Evolutionary conservation across 1,139 yeast genomes (phyloP), one percentile per base, ranked within the genome.

Genomic region (Arxiozyma telluris): DNA sequence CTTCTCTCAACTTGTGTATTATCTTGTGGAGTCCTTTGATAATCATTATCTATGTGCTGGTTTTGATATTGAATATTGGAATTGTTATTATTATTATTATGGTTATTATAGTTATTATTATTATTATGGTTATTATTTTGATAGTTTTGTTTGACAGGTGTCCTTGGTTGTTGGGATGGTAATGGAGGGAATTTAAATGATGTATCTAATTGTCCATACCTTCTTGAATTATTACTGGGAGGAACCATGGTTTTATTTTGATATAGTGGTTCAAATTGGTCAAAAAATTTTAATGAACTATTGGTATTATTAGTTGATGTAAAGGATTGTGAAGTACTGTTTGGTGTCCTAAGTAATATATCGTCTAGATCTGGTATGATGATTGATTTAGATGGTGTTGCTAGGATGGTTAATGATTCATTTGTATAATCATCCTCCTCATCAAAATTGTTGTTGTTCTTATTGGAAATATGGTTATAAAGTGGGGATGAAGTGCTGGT

Each of bases 331-430:
- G 22, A 49, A 42, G 51, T 49, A 42, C 49, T 52, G 20, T 61
- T 57, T 7, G 64, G 61, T 1, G 62, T 56, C 11, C 58, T 58
- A n/a, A 46, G 45, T 5, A 51, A 47, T 17, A 59, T 50, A 21
- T 48, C 23, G 17, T 56, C 63, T 25, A 66, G 49, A 50, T 64
- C 65, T 1, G 70, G 70, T 9, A 67, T 65, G 7, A 50, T 55
- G 30, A 66, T 67, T 17, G 54, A 53, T 50, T 64, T 66, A 17
- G 64, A 55, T 5, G 69, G 70, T 2, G 70, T 63, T 2, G 63
- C 48, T 25, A 66, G 53, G n/a, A 66, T 60, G 23, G 58, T 50
- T 44, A 65, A 50, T 4, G 69, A 58, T 8, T 53, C 50, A 20
- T 43, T 53, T 5, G 47, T 18, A 21, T 21, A 22, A 3, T 43